phyloP scores from a whole-genome alignment of 2,329 filamentous ascomycete species.

The Stromatinia cepivora region DNA sequence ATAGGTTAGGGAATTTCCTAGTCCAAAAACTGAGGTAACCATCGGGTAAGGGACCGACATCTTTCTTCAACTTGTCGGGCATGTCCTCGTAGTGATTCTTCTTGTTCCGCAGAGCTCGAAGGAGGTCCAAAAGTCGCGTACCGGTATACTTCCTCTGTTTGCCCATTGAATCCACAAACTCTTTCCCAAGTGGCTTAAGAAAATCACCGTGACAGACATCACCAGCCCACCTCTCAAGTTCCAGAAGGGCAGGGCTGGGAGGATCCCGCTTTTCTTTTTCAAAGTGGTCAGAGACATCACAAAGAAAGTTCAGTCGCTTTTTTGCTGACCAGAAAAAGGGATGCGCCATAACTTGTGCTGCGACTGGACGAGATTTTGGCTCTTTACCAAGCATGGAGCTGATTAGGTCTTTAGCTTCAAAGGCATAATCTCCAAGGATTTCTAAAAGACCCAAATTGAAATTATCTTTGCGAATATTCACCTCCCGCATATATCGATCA shows the following conservation, averaged over 20 bases:
- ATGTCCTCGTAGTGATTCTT: constrained; percentile 98
- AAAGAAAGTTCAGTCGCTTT: constrained; percentile 88
- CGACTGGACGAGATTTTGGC: constrained; percentile 64
- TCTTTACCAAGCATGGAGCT: constrained; percentile 68
- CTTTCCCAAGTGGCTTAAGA: constrained; percentile 69
- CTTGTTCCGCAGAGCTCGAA: constrained; percentile 91
- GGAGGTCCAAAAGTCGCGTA: constrained; percentile 75
- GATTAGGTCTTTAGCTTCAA: constrained; percentile 86
- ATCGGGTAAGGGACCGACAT: constrained; percentile 62
- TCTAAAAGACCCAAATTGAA: constrained; percentile 71
- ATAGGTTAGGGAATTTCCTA: constrained; percentile 61
- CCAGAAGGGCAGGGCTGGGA: constrained; percentile 65
- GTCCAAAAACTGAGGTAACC: constrained; percentile 71
- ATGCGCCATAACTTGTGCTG: constrained; percentile 80
- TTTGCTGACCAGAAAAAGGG: constrained; percentile 96
- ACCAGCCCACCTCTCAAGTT: constrained; percentile 56
- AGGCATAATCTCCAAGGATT: constrained; percentile 76
- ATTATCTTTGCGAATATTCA: constrained; percentile 92
- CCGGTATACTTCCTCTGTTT: constrained; percentile 96
- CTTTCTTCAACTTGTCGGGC: constrained; percentile 71
- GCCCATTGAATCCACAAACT: constrained; percentile 85
- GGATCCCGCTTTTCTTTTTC: constrained; percentile 88
- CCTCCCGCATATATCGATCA: constrained; percentile 91
- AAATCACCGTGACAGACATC: constrained; percentile 71
- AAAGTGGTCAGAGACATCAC: constrained; percentile 94